phyloP scores from a whole-genome alignment of 2,329 filamentous ascomycete genomes.

The Hortaea sp. region DNA sequence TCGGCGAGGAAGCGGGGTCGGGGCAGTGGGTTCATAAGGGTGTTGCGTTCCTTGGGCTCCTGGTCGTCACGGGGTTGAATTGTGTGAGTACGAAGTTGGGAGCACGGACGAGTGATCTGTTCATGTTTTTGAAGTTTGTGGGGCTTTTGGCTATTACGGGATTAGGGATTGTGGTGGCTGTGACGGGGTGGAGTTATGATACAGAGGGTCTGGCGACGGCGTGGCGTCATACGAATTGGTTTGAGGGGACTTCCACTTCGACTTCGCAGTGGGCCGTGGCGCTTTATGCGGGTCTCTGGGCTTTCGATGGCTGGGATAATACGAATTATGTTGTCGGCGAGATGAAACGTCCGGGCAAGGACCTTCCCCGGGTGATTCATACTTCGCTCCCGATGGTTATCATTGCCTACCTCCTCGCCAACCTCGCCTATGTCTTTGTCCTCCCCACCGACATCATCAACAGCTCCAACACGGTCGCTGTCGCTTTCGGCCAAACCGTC shows the following conservation, averaged over 20 bases:
- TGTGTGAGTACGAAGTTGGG: conserved; percentile 83
- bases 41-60: conserved; percentile 67
- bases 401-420: conserved; percentile 78
- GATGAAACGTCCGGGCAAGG: conserved; percentile 81
- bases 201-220: conserved; percentile 52
- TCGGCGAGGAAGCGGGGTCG: conserved; percentile 58
- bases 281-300: conserved; percentile 91
- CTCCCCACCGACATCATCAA: conserved; percentile 73
- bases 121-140: conserved; percentile 96
- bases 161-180: conserved; percentile 78
- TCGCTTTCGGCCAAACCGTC: conserved; percentile 82
- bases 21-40: conserved; percentile 85
- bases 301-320: conserved; percentile 98
- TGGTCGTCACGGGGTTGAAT: conserved; percentile 73
- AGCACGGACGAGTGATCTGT: conserved; percentile 76
- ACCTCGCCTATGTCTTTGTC: conserved; percentile 89
- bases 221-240: conserved; percentile 81
- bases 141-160: conserved; percentile 79
- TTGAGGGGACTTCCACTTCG: conserved; percentile 70
- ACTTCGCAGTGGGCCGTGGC: conserved; percentile 86
- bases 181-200: conserved; percentile 70
- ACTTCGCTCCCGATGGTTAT: conserved; percentile 95
- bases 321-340: conserved; percentile 97
- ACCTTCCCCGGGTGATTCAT: conserved; percentile 90
- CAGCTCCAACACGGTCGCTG: conserved; percentile 86